These are phyloP conservation scores for Apophysomyces variabilis DNA, from an alignment of 371 early-diverging fungal species.

Conservation along the genomic window DNA sequence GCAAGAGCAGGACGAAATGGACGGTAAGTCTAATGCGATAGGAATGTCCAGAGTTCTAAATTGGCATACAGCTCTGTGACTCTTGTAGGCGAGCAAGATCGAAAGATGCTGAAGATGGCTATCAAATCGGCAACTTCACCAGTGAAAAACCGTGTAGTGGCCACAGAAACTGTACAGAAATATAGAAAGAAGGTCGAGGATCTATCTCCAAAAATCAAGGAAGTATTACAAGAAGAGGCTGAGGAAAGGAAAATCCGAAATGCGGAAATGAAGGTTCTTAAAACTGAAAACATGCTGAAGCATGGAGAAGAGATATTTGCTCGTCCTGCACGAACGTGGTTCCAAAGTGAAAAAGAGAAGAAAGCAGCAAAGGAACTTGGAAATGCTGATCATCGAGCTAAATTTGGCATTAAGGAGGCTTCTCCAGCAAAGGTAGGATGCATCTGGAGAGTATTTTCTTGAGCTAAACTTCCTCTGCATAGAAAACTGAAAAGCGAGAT, in stretches of 20 bases:
- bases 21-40: slow-evolving; percentile 40
- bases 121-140: slow-evolving; percentile 79
- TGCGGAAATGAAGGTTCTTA: slow-evolving; percentile 90
- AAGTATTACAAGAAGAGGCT: slow-evolving; percentile 85
- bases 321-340: slow-evolving; percentile 95
- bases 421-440: slow-evolving; percentile 14
- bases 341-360: slow-evolving; percentile 76
- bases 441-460: slow-evolving; percentile 5
- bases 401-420: slow-evolving; percentile 38
- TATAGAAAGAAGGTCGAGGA: slow-evolving; percentile 72
- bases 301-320: slow-evolving; percentile 87
- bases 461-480: background rate
- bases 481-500: slow-evolving; percentile 58
- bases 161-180: slow-evolving; percentile 73
- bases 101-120: slow-evolving; percentile 92
- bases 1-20: slow-evolving; percentile 95
- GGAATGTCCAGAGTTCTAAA: background rate
- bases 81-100: slow-evolving; percentile 90
- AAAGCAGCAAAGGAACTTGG: slow-evolving; percentile 39
- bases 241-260: slow-evolving; percentile 71
- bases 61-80: slow-evolving; percentile 69
- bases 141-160: slow-evolving; percentile 90
- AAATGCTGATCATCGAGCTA: slow-evolving; percentile 26
- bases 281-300: slow-evolving; percentile 83
- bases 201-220: slow-evolving; percentile 72